Percentiles rank a stretch among this genome's conserved stretches.
phyloP scores from a whole-genome alignment of 305 asterid genomes.

The Rubia peregrina region DNA sequence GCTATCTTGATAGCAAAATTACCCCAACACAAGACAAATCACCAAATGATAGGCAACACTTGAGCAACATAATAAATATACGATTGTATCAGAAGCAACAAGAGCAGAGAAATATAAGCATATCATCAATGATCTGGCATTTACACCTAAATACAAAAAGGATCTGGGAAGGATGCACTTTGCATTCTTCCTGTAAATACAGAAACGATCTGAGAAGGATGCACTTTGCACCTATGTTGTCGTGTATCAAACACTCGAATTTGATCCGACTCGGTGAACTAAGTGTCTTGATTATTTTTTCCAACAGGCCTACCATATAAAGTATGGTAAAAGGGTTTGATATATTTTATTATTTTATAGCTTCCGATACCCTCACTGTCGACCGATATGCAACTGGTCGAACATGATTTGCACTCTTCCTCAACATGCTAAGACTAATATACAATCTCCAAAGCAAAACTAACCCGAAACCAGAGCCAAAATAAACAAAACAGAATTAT shows the following conservation, averaged over 20 bases:
- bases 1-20: not conserved
- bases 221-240: too few species aligned
- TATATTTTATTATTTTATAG: too few species aligned
- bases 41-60: not conserved
- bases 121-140: not conserved
- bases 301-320: too few species aligned
- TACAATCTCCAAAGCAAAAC: conserved; percentile 2
- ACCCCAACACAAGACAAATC: not conserved
- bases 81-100: not conserved
- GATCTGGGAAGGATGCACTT: not conserved
- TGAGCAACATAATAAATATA: not conserved
- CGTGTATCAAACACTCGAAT: too few species aligned
- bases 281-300: too few species aligned
- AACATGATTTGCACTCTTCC: not conserved
- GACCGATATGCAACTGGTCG: too few species aligned
- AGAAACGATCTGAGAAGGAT: too few species aligned
- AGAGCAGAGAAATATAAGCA: not conserved
- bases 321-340: too few species aligned
- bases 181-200: not conserved
- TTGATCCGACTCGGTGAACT: too few species aligned
- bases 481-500: too few species aligned
- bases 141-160: not conserved
- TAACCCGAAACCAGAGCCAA: not conserved
- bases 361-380: too few species aligned
- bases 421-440: not conserved